Percentiles rank a stretch among this genome's conserved stretches.
Conservation (phyloP, 2,329 filamentous ascomycete species). For the Coleophoma eucalyptorum region DNA sequence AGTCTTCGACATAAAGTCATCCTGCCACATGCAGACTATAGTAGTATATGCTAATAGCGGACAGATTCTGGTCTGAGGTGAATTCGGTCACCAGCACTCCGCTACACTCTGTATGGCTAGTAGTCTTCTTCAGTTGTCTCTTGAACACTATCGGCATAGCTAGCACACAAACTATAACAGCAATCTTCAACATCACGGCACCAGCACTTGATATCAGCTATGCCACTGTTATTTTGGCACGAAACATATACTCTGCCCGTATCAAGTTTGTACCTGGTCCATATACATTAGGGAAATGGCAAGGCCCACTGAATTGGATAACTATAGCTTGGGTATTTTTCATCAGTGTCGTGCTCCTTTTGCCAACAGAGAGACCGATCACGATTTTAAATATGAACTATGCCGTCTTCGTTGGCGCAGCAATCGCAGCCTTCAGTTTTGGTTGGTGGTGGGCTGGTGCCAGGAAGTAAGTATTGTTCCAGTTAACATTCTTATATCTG, state of each 20-base stretch:
- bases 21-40: too few species aligned
- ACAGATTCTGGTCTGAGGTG: slow-evolving; percentile 46
- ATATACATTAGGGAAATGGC: slow-evolving; percentile 52
- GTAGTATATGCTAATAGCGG: too few species aligned
- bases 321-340: slow-evolving; percentile 59
- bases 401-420: slow-evolving; percentile 38
- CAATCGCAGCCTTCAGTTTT: slow-evolving; percentile 44
- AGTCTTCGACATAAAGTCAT: too few species aligned
- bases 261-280: slow-evolving; percentile 37
- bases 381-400: slow-evolving; percentile 49
- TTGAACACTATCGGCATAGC: slow-evolving; percentile 49
- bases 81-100: slow-evolving; percentile 53
- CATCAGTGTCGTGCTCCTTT: slow-evolving; percentile 58
- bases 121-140: slow-evolving; percentile 51
- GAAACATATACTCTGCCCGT: slow-evolving; percentile 14
- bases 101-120: slow-evolving; percentile 60
- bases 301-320: slow-evolving; percentile 48
- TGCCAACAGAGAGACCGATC: slow-evolving; percentile 42
- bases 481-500: slow-evolving; percentile 1
- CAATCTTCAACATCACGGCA: slow-evolving; percentile 49
- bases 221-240: slow-evolving; percentile 55
- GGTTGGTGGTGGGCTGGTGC: slow-evolving; percentile 39
- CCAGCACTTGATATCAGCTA: slow-evolving; percentile 50
- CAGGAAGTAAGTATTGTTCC: slow-evolving; percentile 8
- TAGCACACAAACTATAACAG: slow-evolving; percentile 43